Base-by-base conservation (phyloP, 2,329 filamentous ascomycete species). In the Leptodontidium sp. region DNA sequence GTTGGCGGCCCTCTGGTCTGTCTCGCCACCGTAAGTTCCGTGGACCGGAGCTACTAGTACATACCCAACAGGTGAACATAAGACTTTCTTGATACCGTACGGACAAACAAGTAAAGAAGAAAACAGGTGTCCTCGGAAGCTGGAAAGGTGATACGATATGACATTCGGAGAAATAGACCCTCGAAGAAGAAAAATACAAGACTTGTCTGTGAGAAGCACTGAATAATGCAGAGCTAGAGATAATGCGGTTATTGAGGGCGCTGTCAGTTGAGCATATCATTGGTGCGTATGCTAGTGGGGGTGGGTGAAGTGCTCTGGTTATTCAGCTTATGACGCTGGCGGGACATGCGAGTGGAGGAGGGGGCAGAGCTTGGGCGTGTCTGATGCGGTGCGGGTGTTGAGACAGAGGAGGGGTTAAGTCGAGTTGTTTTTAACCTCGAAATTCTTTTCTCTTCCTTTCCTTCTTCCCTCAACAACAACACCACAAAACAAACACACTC, bases 321-420 rank as follows among this genome's bases (percentile, higher is more conserved):
- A 59, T 15, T 43, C 55, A 59, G 55, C 55, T 59, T 53, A 64
- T 63, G 57, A 66, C 49, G 63, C 40, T 32, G 61, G 35, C 35
- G 32, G 32, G 53, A 24, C 15, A 12, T 14, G 40, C 2, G 40
- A 12, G 4, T 45, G 12, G 40, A n/a, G 45, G 45, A n/a, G 45
- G n/a, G n/a, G 47, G 6, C 7, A 24, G 47, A 50, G 47, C 47
- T 50, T 26, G 47, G 47, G 47, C 21, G 47, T 21, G 35, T 40
- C 15, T 4, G 53, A 12, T n/a, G 17, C 29, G 4, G 29, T 49
- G 29, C 17, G 32, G 32, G 53, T 40, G 53, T 58, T 58, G 53
- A 58, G 55, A 40, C 32, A 32, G 38, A 59, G 55, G 55, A 59
- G 55, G 55, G 55, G 55, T 59, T 12, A 45, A 43, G 43, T 49